Evolutionary conservation across 257 asterid genomes (phyloP).

Genomic region (Ophiorrhiza pumila): DNA sequence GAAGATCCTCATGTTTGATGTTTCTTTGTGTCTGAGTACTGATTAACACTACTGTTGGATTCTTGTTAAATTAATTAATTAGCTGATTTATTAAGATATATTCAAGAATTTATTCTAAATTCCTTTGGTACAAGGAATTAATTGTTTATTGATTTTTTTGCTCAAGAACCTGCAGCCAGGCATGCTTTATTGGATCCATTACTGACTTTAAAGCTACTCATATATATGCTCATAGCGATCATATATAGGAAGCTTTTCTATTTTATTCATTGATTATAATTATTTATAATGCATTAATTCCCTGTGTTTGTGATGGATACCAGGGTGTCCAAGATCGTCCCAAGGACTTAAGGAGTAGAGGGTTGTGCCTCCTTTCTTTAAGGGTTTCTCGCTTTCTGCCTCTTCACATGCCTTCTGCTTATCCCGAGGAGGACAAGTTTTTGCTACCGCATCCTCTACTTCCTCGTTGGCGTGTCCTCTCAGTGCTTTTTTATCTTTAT

Average conservation of each 20-base stretch:
- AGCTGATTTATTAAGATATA: slow-evolving; percentile 31
- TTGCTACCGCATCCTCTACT: too few species aligned
- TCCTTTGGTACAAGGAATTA: slow-evolving; percentile 14
- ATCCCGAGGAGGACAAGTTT: too few species aligned
- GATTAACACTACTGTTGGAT: neutral
- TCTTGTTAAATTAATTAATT: neutral
- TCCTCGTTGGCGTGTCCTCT: too few species aligned
- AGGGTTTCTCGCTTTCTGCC: too few species aligned
- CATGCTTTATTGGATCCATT: slow-evolving; percentile 61
- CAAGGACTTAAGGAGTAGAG: slow-evolving; percentile 67
- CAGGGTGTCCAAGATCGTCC: slow-evolving; percentile 38
- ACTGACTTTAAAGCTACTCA: too few species aligned
- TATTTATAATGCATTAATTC: too few species aligned
- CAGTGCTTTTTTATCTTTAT: too few species aligned
- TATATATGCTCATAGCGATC: slow-evolving; percentile 29
- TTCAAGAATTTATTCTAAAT: slow-evolving; percentile 33
- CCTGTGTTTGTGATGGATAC: too few species aligned
- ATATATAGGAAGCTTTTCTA: neutral
- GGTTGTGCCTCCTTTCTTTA: slow-evolving; percentile 76
- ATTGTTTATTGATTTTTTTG: slow-evolving; percentile 27
- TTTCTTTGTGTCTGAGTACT: slow-evolving; percentile 23
- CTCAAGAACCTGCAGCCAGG: slow-evolving; percentile 32
- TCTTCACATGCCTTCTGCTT: too few species aligned
- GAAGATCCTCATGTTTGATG: slow-evolving; percentile 27
- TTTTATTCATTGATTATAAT: too few species aligned